Evolutionary conservation across 108 stramenopile genomes (phyloP), one percentile per base, ranked within the genome.

Genomic region (Thalassiosira profunda): DNA sequence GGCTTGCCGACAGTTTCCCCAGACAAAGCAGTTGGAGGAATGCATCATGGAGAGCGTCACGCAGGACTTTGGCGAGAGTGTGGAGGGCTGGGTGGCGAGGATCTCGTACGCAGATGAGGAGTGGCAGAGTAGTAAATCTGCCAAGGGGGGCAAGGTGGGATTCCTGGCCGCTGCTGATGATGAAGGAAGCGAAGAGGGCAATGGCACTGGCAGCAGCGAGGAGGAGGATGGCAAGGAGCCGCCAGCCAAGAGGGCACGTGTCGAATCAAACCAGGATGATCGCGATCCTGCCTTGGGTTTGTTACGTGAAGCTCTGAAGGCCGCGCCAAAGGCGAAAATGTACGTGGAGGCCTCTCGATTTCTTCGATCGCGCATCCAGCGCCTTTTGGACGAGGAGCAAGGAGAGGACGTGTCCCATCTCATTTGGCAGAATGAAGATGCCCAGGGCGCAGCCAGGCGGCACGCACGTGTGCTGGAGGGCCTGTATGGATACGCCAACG

Each of bases 81-180:
- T 86, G 3, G 86, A 91, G 48, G 89, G 88, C 26, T 95, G 94
- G 91, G 91, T 95, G 37, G 87, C 86, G 2, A 56, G 89, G 45
- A 91, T 91, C 42, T 45, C 45, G 30, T 74, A 60, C 56, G 72
- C 56, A 7, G 73, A 70, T 33, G 82, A 79, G 15, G 31, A 44
- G 64, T 29, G 24, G 35, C 20, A 57, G 35, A 55, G 36, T 63
- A 63, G 59, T 67, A 59, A 34, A 42, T 33, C 12, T 44, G 15
- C 18, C 64, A 40, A 25, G 57, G 35, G 51, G 65, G 51, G 20
- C 35, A 1, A n/a, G 23, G 20, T 54, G 17, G 63, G 25, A 29
- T 52, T 48, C 14, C 29, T 35, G 49, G 33, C 37, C 45, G 38
- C 28, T 5, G 69, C 56, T 42, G 57, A 64, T 4, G 57, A 58